A percentile compares a stretch with the other conserved stretches of the same genome.
Evolutionary conservation across 208 protist species (phyloP).

Genomic region (Acanthamoeba pearcei): DNA sequence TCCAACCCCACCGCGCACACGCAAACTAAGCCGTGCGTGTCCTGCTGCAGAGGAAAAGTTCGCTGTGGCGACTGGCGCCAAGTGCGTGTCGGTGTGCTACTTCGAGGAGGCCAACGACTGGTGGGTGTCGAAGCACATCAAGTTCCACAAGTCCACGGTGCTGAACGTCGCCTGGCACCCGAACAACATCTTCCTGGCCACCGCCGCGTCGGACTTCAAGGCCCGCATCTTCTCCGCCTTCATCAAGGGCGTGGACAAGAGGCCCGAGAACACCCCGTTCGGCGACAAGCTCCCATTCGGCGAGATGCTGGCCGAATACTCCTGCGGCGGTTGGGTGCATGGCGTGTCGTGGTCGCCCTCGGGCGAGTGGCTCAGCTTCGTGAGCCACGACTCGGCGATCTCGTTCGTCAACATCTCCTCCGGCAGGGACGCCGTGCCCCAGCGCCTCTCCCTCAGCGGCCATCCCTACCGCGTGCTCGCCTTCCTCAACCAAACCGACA

Average conservation of each 20-base stretch:
- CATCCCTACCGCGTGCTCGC: conserved; percentile 83
- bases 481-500: conserved; percentile 78
- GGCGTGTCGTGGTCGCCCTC: conserved; percentile 87
- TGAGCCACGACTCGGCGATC: conserved; percentile 85
- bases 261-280: conserved; percentile 64
- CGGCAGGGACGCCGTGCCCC: conserved; percentile 43
- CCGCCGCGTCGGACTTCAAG: conserved; percentile 90
- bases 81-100: conserved; percentile 92
- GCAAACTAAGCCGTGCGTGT: not conserved
- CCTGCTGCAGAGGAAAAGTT: conserved; percentile 93
- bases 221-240: conserved; percentile 89
- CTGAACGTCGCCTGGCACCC: conserved; percentile 93
- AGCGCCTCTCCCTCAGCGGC: conserved; percentile 70
- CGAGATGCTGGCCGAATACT: conserved; percentile 85
- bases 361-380: conserved; percentile 88
- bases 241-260: conserved; percentile 89
- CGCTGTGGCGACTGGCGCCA: conserved; percentile 91
- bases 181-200: conserved; percentile 90
- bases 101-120: conserved; percentile 95
- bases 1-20: too few species aligned
- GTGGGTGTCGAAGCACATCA: conserved; percentile 94
- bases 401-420: conserved; percentile 80
- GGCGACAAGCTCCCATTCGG: conserved; percentile 86
- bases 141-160: conserved; percentile 91
- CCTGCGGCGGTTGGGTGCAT: conserved; percentile 89